Evolutionary conservation across 176 grass and related monocot species (phyloP), one percentile per base, ranked within the genome.

Genomic region (Lolium rigidum): DNA sequence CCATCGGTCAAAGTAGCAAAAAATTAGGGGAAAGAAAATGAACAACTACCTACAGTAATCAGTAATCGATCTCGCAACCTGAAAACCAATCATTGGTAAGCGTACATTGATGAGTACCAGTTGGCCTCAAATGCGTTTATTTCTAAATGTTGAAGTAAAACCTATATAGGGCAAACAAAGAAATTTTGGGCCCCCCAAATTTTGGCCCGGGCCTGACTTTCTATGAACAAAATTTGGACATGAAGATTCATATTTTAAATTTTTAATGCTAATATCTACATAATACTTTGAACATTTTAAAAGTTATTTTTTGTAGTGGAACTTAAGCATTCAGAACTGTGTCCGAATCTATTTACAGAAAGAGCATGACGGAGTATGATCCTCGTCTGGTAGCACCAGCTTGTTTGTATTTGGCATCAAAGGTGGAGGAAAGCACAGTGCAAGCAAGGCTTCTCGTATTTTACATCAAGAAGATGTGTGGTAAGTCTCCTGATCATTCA

Each of bases 381-480:
- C 97, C 97, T 68, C 86, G 90, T 66, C 73, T 95, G 84, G 94
- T 95, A 82, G 92, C 97, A 48, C 97, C 97, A 50, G 92, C 97
- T 55, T 98, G 93, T 87, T 93, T 94, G 88, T 98, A 98, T 92
- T 92, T 95, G 62, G 94, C 97, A 58, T 98, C 97, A 46, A 95
- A 98, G 84, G 97, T 93, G 67, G 97, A 95, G 78, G 97, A 98
- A 77, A 95, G 94, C 84, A 98, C 92, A n/a, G 97, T 95, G 70
- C 97, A 98, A 88, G 94, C 97, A 80, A 93, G 97, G 60, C 94
- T 95, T 86, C 88, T 95, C 68, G 94, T 95, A 38, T 95, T 98
- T 87, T 98, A 98, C 80, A 98, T 99, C 22, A 96, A 94, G 87
- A 99, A 91, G 90, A 96, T 92, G 94, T 96, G 94, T 88, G 87